phyloP scores from a whole-genome alignment of 1,139 yeast genomes.

The Chernovozyma aurita region DNA sequence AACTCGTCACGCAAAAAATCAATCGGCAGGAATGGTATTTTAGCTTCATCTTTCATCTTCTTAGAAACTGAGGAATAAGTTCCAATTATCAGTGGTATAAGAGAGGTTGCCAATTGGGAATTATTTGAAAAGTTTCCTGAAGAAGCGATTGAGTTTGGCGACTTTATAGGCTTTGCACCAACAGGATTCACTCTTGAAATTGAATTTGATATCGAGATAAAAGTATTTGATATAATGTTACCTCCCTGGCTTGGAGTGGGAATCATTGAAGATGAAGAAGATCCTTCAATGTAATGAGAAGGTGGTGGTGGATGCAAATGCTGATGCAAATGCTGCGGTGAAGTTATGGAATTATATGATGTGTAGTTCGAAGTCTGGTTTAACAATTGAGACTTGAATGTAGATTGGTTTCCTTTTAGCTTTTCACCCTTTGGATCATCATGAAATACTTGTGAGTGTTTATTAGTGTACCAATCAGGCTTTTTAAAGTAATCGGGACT shows the following conservation, averaged over 20 bases:
- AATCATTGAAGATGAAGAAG: conserved; percentile 6
- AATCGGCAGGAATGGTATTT: conserved; percentile 40
- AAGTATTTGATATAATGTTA: conserved; percentile 14
- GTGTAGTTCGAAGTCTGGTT: background rate
- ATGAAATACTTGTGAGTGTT: background rate
- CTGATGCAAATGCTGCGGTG: conserved; percentile 1
- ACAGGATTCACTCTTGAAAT: conserved; percentile 12
- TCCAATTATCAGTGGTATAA: conserved; percentile 40
- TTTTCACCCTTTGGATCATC: background rate
- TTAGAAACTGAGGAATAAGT: conserved; percentile 35
- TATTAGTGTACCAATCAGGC: conserved; percentile 39
- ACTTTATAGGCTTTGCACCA: conserved; percentile 2
- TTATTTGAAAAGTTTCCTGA: conserved; percentile 2
- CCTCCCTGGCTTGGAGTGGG: conserved; percentile 1
- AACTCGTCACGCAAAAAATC: conserved; percentile 37
- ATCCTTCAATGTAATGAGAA: conserved; percentile 22
- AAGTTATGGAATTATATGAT: conserved; percentile 2
- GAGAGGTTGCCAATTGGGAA: conserved; percentile 27
- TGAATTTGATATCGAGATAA: conserved; percentile 18
- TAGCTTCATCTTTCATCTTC: conserved; percentile 32
- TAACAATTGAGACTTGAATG: conserved; percentile 3
- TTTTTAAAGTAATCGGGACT: conserved; percentile 21
- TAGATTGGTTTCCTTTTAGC: background rate
- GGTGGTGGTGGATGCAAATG: conserved; percentile 18
- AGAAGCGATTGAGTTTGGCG: conserved; percentile 7